Conservation (phyloP, 164 flowering plant genomes). For the Piper betle region DNA sequence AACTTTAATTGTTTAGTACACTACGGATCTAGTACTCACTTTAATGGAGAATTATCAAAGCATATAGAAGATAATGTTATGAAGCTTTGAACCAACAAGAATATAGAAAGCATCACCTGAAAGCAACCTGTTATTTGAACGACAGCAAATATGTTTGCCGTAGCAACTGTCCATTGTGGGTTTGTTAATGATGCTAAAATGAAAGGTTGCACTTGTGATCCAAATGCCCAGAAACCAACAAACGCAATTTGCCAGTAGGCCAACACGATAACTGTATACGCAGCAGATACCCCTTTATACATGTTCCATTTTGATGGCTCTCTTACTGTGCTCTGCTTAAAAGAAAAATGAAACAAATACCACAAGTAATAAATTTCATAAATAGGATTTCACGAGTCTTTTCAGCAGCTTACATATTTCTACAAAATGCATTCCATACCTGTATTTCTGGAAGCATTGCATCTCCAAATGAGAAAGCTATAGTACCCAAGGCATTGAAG, state of each 20-base stretch:
- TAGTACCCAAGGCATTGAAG: constrained; percentile 47
- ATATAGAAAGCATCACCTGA: constrained; percentile 27
- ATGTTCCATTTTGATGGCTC: constrained; percentile 43
- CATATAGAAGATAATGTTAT: no score
- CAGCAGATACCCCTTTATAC: constrained; percentile 49
- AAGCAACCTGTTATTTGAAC: constrained; percentile 49
- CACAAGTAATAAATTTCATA: no score
- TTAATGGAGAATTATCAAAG: no score
- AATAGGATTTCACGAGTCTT: no score
- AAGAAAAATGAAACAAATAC: not conserved
- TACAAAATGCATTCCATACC: constrained; percentile 10
- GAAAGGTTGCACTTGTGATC: constrained; percentile 42
- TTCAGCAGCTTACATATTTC: not conserved
- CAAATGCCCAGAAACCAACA: constrained; percentile 57
- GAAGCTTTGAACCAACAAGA: no score
- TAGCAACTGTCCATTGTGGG: constrained; percentile 44
- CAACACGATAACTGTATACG: constrained; percentile 30
- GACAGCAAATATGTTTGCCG: constrained; percentile 51
- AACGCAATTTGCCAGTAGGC: constrained; percentile 54
- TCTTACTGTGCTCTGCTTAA: constrained; percentile 31
- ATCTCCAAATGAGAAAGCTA: constrained; percentile 67
- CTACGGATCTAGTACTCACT: no score
- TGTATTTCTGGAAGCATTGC: constrained; percentile 72
- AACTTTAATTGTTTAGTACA: no score
- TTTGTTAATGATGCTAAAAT: constrained; percentile 35